A percentile compares a stretch with the other conserved stretches of the same genome.
These are phyloP conservation scores for Lentinula boryana DNA, from an alignment of 768 basidiomycete genomes.

Conservation along the genomic window DNA sequence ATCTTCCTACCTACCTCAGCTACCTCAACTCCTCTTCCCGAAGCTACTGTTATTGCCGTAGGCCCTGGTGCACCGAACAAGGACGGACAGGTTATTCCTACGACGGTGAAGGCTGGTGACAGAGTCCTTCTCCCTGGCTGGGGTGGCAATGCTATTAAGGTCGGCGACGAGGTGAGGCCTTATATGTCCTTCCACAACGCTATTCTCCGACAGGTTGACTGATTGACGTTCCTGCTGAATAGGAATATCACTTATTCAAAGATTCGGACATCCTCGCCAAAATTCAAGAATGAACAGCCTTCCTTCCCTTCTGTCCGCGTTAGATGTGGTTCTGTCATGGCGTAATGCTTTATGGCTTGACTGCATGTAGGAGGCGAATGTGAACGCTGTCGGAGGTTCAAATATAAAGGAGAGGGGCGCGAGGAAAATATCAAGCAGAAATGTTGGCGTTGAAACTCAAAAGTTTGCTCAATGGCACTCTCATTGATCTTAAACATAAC, in stretches of 20 bases:
- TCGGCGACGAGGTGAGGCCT: slow-evolving; percentile 83
- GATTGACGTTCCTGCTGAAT: slow-evolving; percentile 4
- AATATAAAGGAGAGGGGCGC: neutral
- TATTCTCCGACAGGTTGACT: slow-evolving; percentile 1
- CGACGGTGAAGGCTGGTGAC: slow-evolving; percentile 82
- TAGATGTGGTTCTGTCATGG: no score
- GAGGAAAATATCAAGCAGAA: neutral
- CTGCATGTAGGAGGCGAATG: no score
- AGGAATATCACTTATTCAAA: slow-evolving; percentile 96
- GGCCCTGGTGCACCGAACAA: slow-evolving; percentile 94
- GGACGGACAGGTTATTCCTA: slow-evolving; percentile 70
- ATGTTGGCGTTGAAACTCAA: neutral
- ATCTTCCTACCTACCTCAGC: slow-evolving; percentile 94
- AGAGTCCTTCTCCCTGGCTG: slow-evolving; percentile 91
- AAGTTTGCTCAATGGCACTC: neutral
- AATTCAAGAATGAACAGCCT: slow-evolving; percentile 67
- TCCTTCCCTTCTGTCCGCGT: neutral
- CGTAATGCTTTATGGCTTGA: no score
- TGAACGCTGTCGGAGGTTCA: no score
- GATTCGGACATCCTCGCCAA: slow-evolving; percentile 95
- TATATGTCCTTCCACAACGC: neutral
- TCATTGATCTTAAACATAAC: neutral
- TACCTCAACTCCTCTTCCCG: slow-evolving; percentile 82
- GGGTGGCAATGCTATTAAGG: slow-evolving; percentile 94
- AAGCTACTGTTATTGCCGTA: slow-evolving; percentile 93